phyloP scores from a whole-genome alignment of 768 basidiomycete species.

The Podaxis sp. region DNA sequence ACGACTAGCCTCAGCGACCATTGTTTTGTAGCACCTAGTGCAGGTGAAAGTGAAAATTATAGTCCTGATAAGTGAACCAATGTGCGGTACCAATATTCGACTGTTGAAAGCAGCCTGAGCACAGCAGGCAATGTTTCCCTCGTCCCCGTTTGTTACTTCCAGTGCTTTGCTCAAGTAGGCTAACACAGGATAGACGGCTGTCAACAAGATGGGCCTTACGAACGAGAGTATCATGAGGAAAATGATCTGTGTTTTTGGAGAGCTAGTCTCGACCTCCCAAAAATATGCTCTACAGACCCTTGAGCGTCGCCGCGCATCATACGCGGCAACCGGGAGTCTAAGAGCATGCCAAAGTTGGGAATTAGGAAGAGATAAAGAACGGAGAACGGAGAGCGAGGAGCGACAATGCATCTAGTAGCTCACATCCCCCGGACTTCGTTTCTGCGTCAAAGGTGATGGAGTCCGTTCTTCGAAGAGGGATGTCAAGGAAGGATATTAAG shows the following conservation, averaged over 20 bases:
- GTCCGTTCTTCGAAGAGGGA: no score
- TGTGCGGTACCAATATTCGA: conserved; percentile 20
- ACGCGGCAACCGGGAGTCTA: no score
- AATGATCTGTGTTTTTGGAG: conserved; percentile 35
- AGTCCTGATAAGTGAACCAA: not conserved
- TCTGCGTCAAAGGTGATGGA: no score
- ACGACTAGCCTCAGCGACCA: conserved; percentile 29
- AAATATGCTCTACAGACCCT: not conserved
- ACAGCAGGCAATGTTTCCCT: conserved; percentile 25
- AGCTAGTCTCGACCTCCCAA: conserved; percentile 15
- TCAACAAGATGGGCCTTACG: conserved; percentile 30
- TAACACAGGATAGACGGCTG: conserved; percentile 38
- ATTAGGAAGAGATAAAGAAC: no score
- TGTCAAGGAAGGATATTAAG: no score
- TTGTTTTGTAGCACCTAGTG: conserved; percentile 28
- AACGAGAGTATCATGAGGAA: conserved; percentile 31
- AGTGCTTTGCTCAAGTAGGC: conserved; percentile 30
- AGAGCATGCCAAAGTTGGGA: no score
- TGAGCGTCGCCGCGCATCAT: not conserved
- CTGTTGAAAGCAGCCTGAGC: conserved; percentile 29
- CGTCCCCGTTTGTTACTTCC: conserved; percentile 34
- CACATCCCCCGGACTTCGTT: no score
- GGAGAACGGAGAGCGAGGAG: no score
- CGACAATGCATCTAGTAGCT: no score
- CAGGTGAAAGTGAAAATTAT: not conserved